phyloP scores from a whole-genome alignment of 164 flowering plant species.

The Malania oleifera region DNA sequence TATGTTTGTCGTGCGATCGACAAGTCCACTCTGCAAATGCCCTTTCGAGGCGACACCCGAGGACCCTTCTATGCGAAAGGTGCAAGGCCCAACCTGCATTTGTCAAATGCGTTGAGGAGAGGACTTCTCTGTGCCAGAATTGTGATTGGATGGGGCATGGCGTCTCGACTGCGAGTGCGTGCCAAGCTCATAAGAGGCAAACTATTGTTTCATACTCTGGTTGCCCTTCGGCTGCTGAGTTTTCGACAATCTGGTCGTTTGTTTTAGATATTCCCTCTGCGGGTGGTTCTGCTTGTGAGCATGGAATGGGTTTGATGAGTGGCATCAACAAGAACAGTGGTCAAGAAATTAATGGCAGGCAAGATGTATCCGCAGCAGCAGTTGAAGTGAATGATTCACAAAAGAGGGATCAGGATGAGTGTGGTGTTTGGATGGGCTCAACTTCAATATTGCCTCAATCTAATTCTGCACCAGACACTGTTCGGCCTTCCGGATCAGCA shows the following conservation, averaged over 20 bases:
- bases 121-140: conserved; percentile 70
- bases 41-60: conserved; percentile 76
- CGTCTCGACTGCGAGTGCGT: conserved; percentile 27
- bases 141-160: conserved; percentile 78
- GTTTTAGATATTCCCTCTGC: conserved; percentile 39
- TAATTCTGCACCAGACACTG: conserved; percentile 20
- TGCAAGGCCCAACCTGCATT: conserved; percentile 79
- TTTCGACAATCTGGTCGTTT: conserved; percentile 77
- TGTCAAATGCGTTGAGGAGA: conserved; percentile 72
- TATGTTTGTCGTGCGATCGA: conserved; percentile 89
- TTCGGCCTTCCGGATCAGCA: conserved; percentile 27
- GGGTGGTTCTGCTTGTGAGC: conserved; percentile 52
- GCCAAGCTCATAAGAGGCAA: conserved; percentile 61
- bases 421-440: conserved; percentile 37
- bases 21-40: conserved; percentile 96
- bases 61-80: conserved; percentile 81
- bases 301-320: conserved; percentile 65
- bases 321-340: conserved; percentile 44
- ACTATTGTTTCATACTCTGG: conserved; percentile 76
- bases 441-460: conserved; percentile 37
- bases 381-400: conserved; percentile 17
- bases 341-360: conserved; percentile 22
- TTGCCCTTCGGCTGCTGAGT: conserved; percentile 79
- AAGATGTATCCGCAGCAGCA: conserved; percentile 22
- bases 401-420: conserved; percentile 26